Conservation (phyloP, 140 eudicot genomes). For the Eryngium alpinum region DNA sequence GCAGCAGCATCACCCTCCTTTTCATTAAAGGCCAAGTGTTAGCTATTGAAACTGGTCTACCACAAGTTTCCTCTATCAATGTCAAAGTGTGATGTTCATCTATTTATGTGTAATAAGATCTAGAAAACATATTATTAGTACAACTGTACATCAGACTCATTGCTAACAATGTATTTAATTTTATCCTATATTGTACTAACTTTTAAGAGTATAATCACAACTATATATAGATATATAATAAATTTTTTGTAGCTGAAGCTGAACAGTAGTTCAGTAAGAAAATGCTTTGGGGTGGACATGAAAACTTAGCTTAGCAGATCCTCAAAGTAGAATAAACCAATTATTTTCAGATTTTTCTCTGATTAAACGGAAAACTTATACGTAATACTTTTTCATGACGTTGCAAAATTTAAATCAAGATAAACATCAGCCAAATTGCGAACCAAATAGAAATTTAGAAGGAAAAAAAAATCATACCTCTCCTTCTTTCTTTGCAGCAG, state of each 20-base stretch:
- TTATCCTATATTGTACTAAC: no score
- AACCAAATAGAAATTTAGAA: not conserved
- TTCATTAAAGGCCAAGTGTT: not conserved
- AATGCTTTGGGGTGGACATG: not conserved
- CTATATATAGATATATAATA: no score
- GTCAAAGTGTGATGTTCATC: not conserved
- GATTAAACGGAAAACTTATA: not conserved
- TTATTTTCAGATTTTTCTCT: not conserved
- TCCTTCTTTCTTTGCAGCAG: slow-evolving; percentile 35
- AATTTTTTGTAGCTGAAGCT: not conserved
- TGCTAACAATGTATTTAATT: no score
- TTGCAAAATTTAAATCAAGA: not conserved
- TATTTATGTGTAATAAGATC: not conserved
- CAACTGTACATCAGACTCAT: no score
- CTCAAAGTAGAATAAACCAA: not conserved
- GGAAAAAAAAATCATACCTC: slow-evolving; percentile 23
- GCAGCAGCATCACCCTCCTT: slow-evolving; percentile 11
- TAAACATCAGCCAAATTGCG: not conserved
- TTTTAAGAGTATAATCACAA: no score
- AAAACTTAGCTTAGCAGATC: not conserved
- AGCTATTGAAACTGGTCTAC: not conserved
- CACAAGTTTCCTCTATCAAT: not conserved
- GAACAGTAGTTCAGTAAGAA: not conserved
- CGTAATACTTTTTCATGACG: not conserved
- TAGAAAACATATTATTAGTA: no score